These are phyloP conservation scores for Kazachstania viticola DNA, from an alignment of 805 yeast species.

Conservation along the genomic window DNA sequence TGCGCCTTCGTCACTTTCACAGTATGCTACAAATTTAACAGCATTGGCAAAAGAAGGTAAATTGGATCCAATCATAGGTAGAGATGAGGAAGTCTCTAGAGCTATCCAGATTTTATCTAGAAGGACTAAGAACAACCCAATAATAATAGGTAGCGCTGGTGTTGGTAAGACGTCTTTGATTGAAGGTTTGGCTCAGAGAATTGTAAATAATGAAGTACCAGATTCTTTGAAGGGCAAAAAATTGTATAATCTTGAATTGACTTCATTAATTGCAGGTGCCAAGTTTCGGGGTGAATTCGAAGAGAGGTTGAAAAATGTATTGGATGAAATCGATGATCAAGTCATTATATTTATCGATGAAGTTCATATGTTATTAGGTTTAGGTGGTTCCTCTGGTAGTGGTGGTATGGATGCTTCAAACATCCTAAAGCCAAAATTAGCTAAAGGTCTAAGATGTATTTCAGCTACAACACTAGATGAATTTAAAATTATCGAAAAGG, in stretches of 20 bases:
- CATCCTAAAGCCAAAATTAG: slow-evolving; percentile 82
- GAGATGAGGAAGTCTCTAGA: slow-evolving; percentile 89
- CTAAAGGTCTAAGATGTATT: slow-evolving; percentile 88
- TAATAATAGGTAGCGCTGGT: slow-evolving; percentile 91
- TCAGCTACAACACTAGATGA: slow-evolving; percentile 96
- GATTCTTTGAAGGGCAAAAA: slow-evolving; percentile 83
- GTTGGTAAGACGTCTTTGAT: slow-evolving; percentile 95
- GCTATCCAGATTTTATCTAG: slow-evolving; percentile 88
- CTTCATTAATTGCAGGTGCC: slow-evolving; percentile 86
- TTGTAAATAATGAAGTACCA: slow-evolving; percentile 85
- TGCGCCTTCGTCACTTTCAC: slow-evolving; percentile 66
- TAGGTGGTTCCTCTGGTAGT: slow-evolving; percentile 84
- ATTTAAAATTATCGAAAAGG: slow-evolving; percentile 90
- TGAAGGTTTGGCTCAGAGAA: slow-evolving; percentile 94
- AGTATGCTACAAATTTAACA: slow-evolving; percentile 79
- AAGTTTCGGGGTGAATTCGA: slow-evolving; percentile 95
- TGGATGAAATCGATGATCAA: slow-evolving; percentile 71
- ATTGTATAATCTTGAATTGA: slow-evolving; percentile 75
- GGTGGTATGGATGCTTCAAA: slow-evolving; percentile 97
- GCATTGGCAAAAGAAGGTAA: slow-evolving; percentile 80
- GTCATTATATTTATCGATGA: slow-evolving; percentile 84
- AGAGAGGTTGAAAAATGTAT: slow-evolving; percentile 68
- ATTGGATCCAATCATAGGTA: slow-evolving; percentile 91
- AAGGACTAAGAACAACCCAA: slow-evolving; percentile 92
- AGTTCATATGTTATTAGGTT: slow-evolving; percentile 75